Base-by-base conservation (phyloP, 345 rosid species). In the Cardamine resedifolia region DNA sequence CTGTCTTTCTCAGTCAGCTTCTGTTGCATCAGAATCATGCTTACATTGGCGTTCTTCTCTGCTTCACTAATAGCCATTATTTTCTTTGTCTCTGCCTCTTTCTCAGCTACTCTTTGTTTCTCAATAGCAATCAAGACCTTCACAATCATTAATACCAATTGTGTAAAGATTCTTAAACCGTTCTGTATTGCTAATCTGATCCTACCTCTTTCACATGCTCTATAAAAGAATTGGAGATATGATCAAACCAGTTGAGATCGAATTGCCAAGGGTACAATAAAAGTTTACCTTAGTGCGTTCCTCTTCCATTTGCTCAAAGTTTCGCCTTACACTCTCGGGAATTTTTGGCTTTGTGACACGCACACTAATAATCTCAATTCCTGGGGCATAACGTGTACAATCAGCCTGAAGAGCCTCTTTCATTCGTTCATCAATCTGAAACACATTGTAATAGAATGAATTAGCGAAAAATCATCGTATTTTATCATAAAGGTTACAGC, bases 41-140 rank as follows among this genome's bases (percentile, higher is more conserved):
- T 87, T 11, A 87, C 96, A 51, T 82, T 84, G 65, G 97, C 89
- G 43, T 84, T 82, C 78, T 90, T 90, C 81, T 94, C 91, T 15
- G 98, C 98, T 81, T 87, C 97, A 77, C 97, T 90, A 53, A 90
- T 83, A 43, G 96, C 96, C 89, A 90, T 87, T 82, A 87, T 94
- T 75, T 89, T 90, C 27, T 27, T 63, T 21, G 96, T 90, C 86
- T 93, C 97, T 58, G 96, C 87, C 74, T 90, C 97, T 85, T 87
- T 93, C 87, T 93, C 94, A 70, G 79, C 87, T 30, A 93, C 96
- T 74, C 79, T 90, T 78, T 93, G 97, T 60, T 72, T 85, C 84
- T 93, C 97, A 31, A 89, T 76, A 26, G 92, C 86, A 76, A 89
- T 90, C 77, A 94, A 82, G 78, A 89, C 96, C 98, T 93, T 68